A percentile compares a stretch with the other conserved stretches of the same genome.
Evolutionary conservation across 208 protist species (phyloP).

Genomic region (Trypanosoma cruzi): DNA sequence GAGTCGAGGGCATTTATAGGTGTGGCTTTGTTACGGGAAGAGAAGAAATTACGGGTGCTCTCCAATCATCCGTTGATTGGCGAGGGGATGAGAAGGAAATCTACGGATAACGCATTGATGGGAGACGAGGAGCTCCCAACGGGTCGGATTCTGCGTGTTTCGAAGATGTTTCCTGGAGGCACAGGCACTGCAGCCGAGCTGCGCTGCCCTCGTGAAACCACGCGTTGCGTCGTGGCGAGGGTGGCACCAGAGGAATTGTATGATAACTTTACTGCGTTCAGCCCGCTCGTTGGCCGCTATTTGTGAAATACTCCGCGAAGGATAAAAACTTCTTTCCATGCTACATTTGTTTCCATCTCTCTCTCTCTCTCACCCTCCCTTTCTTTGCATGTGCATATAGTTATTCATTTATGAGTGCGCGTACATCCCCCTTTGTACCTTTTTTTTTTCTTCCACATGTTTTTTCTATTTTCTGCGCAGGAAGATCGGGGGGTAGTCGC

Average conservation of each 20-base stretch:
- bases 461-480: slow-evolving; percentile 5
- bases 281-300: slow-evolving; percentile 19
- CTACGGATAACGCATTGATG: not conserved
- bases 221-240: slow-evolving; percentile 6
- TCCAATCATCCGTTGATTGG: not conserved
- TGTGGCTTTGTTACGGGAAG: slow-evolving; percentile 12
- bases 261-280: slow-evolving; percentile 8
- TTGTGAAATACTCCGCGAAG: slow-evolving; percentile 2
- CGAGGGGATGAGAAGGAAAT: not conserved
- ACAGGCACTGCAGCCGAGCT: slow-evolving; percentile 6
- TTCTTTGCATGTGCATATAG: not conserved
- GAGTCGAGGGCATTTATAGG: slow-evolving; percentile 21
- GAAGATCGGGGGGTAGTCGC: not conserved
- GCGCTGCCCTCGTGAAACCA: not conserved
- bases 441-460: not conserved
- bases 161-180: slow-evolving; percentile 27
- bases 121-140: not conserved
- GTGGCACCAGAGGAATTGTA: slow-evolving; percentile 17
- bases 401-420: not conserved
- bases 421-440: slow-evolving; percentile 9
- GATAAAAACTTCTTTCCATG: not conserved
- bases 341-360: not conserved
- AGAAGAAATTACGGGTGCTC: not conserved
- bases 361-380: not conserved
- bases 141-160: slow-evolving; percentile 14